Base-by-base conservation (phyloP, 495 filamentous ascomycete genomes). In the Penicillium coffeae region DNA sequence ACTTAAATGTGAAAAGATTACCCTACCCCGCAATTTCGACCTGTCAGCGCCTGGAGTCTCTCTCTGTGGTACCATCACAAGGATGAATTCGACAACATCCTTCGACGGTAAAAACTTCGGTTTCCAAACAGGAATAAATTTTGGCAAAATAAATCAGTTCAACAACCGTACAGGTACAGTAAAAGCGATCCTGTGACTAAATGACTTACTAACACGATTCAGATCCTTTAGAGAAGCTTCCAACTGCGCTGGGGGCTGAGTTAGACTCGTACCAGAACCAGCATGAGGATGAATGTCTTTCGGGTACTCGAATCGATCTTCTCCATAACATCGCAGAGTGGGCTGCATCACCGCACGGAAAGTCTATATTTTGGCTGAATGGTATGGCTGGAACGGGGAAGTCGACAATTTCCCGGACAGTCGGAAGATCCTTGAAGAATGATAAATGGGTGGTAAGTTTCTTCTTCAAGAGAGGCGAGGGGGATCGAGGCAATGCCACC, bases 401-500 rank as follows among this genome's bases (percentile, higher is more conserved):
- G 37, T 69, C 59, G 2, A 65, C 61, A 2, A 58, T 65, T 16
- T 42, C 56, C 8, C 47, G 53, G 19, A 59, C 62, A 8, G 15
- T 62, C 0, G 58, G 58, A 3, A 19, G 3, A 13, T 27, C 21
- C 1, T 27, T 42, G 1, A 42, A 30, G 6, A 2, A 6, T 1
- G 21, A 27, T 3, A 8, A 36, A 10, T n/a, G 2, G 14, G 27
- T 4, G 15, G 32, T 8, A 0, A 37, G 30, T 30, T 45, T 45
- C 18, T 45, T 45, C 9, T 45, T 45, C 16, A 36, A 45, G 20
- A 45, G 30, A 37, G 68, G 71, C 14, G 66, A 70, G 5, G 60
- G 62, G 2, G 70, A 78, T 45, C 60, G 64, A 34, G 66, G 62
- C 4, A 63, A 58, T 33, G 69, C 68, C 8, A 51, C 15, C 1